Evolutionary conservation across 164 flowering plant species (phyloP).

Genomic region (Magnolia kwangsiensis): DNA sequence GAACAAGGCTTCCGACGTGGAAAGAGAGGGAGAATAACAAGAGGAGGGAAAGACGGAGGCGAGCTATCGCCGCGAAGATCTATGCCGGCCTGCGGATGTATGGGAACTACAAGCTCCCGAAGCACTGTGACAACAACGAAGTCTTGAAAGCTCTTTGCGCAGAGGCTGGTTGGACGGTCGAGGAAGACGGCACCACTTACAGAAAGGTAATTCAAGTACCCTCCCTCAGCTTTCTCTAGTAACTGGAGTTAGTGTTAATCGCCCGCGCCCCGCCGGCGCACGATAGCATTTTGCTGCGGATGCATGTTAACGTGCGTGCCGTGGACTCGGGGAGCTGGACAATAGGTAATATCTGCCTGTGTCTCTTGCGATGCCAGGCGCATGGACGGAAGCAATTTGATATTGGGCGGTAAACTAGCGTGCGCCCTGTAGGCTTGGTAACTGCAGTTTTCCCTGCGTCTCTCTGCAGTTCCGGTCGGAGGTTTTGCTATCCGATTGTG

Average conservation of each 20-base stretch:
- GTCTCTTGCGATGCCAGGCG: neutral
- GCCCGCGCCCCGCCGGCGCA: constrained; percentile 3
- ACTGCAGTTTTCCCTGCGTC: neutral
- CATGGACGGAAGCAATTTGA: neutral
- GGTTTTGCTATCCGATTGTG: neutral
- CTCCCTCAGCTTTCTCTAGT: neutral
- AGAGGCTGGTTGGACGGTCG: constrained; percentile 93
- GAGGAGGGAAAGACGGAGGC: constrained; percentile 69
- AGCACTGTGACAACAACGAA: constrained; percentile 94
- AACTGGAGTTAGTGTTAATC: neutral
- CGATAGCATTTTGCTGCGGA: constrained; percentile 4
- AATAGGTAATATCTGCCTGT: neutral
- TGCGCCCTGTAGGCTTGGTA: neutral
- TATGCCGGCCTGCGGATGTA: constrained; percentile 72
- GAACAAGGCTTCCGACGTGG: constrained; percentile 86
- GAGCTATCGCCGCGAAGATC: constrained; percentile 94
- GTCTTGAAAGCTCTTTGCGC: constrained; percentile 83
- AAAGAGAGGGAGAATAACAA: constrained; percentile 90
- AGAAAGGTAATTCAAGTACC: constrained; percentile 49
- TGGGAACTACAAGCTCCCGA: constrained; percentile 82
- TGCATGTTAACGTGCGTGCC: neutral
- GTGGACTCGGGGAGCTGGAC: neutral
- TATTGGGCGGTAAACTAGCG: neutral
- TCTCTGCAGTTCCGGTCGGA: neutral
- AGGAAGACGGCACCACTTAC: constrained; percentile 90